phyloP scores from a whole-genome alignment of 305 asterid species.

The Fraxinus greggii region DNA sequence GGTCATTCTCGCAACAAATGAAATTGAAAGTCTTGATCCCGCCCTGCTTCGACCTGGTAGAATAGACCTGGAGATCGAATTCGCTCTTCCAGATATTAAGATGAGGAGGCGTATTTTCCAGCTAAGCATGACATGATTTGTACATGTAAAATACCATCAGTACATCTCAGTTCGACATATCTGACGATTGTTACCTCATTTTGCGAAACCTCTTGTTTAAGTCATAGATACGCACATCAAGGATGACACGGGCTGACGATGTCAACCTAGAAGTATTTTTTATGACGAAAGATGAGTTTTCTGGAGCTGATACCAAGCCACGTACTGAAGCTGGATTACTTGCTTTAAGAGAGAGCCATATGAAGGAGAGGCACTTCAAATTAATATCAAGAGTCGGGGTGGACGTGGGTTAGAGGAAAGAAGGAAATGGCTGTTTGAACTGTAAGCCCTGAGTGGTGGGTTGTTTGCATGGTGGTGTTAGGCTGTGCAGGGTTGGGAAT shows the following conservation, averaged over 20 bases:
- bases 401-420: no score
- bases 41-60: conserved; percentile 89
- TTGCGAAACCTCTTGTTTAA: conserved; percentile 9
- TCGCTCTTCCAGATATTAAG: conserved; percentile 90
- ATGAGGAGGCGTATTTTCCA: conserved; percentile 83
- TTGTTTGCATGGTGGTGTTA: not conserved
- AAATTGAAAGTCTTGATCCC: conserved; percentile 75
- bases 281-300: conserved; percentile 68
- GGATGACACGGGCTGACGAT: conserved; percentile 57
- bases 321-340: conserved; percentile 23
- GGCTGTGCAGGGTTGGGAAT: not conserved
- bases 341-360: no score
- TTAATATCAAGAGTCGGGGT: no score
- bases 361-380: no score
- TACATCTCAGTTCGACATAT: not conserved
- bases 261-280: no score
- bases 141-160: not conserved
- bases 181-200: conserved; percentile 3
- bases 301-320: conserved; percentile 93
- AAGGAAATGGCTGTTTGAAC: not conserved
- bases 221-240: conserved; percentile 75
- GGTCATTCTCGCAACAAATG: conserved; percentile 86
- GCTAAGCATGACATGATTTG: conserved; percentile 39
- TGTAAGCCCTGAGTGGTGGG: not conserved
- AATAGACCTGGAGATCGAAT: conserved; percentile 79